These are phyloP conservation scores for Capsicum chinense DNA, from an alignment of 257 asterid species.

Conservation along the genomic window DNA sequence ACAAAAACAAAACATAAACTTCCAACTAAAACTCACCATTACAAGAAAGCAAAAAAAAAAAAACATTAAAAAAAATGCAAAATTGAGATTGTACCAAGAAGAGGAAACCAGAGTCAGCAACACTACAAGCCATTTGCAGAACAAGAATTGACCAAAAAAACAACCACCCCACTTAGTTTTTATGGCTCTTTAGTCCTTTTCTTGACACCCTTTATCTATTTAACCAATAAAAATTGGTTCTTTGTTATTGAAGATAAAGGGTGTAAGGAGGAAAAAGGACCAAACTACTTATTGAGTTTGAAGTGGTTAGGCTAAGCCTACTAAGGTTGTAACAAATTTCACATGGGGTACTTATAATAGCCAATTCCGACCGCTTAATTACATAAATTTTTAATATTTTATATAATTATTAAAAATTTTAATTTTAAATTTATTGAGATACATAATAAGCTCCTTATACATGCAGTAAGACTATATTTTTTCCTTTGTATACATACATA, in stretches of 20 bases:
- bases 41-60: neutral
- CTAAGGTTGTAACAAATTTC: neutral
- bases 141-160: neutral
- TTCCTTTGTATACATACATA: too few relatives aligned
- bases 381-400: too few relatives aligned
- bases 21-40: neutral
- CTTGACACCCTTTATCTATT: constrained; percentile 2
- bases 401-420: too few relatives aligned
- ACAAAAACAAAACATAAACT: constrained; percentile 17
- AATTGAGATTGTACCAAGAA: constrained; percentile 51
- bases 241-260: constrained; percentile 14
- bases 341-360: neutral
- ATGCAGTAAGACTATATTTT: too few relatives aligned
- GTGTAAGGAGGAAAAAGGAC: neutral
- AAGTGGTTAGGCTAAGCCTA: neutral
- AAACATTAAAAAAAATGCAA: neutral
- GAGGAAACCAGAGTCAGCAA: constrained; percentile 64
- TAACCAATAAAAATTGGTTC: neutral
- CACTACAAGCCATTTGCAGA: constrained; percentile 59
- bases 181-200: neutral
- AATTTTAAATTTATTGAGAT: too few relatives aligned
- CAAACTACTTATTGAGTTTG: neutral
- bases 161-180: constrained; percentile 20
- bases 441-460: too few relatives aligned
- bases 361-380: too few relatives aligned